Base-by-base conservation (phyloP, 768 basidiomycete genomes). In the Psilocybe cyanescens region DNA sequence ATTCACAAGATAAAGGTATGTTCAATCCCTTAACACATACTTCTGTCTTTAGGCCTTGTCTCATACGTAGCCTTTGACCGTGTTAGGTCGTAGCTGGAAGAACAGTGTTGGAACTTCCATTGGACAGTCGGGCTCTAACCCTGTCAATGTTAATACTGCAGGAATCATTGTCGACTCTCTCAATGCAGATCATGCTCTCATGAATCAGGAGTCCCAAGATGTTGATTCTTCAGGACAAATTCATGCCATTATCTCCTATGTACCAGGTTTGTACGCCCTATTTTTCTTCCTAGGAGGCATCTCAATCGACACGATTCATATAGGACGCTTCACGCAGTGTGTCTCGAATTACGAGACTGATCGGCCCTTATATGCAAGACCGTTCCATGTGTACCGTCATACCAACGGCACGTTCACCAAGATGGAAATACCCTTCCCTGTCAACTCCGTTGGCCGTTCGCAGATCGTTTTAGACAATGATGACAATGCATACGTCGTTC, bases 151-250 rank as follows among this genome's bases (percentile, higher is more conserved):
- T 51, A 81, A 79, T 52, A 77, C 77, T 1, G 72, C 67, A 6
- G 81, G 79, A 9, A 78, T 81, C 14, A 77, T 81, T 55, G 71
- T 80, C 28, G 81, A 82, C 58, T 67, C 78, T 3, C 68, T 81
- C 19, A 75, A 82, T 55, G 78, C 81, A 8, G 78, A 82, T 60
- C 81, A 82, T 64, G 81, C 76, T 2, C 72, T 83, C n/a, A 81
- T 83, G 79, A 83, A 83, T 64, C 81, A 83, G 66, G 81, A 83
- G 60, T 79, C 80, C 0, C 81, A 83, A 68, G 76, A 73, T 16
- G 76, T 81, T 3, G 81, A 83, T 55, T 80, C 80, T 3, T 56
- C 70, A 2, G 81, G 81, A 30, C 78, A 77, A 55, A 75, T 81
- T 39, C 81, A 83, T 59, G 70, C 73, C 4, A 78, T 81, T 24